A percentile compares a stretch with the other conserved stretches of the same genome.
Evolutionary conservation across 2,329 filamentous ascomycete species (phyloP).

Genomic region (Mariannaea sp.): DNA sequence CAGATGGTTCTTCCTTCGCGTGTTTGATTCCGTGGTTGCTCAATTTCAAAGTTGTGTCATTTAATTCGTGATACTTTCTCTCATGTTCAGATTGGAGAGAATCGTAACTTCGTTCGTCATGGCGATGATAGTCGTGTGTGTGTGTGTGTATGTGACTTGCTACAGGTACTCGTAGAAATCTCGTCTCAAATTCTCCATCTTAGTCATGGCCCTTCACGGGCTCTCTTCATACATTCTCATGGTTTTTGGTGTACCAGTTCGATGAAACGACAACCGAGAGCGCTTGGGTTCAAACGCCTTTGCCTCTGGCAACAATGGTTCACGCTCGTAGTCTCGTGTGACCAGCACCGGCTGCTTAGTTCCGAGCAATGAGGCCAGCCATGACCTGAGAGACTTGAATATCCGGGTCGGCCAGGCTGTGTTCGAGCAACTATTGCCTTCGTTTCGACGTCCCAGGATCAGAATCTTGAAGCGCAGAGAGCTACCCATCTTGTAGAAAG

Average conservation of each 20-base stretch:
- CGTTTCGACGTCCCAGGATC: constrained; percentile 12
- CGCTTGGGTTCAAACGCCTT: constrained; percentile 43
- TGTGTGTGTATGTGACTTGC: too few species aligned
- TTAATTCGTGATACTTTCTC: too few species aligned
- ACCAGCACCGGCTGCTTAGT: neutral
- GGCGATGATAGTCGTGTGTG: too few species aligned
- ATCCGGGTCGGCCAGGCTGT: constrained; percentile 20
- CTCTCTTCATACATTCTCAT: constrained; percentile 45
- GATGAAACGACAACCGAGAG: constrained; percentile 48
- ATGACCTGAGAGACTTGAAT: constrained; percentile 23
- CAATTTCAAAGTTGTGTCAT: too few species aligned
- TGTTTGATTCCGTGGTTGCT: too few species aligned
- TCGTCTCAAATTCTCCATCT: neutral
- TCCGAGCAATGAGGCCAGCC: constrained; percentile 8
- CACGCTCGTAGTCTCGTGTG: constrained; percentile 27
- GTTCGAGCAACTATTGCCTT: neutral
- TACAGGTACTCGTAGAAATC: too few species aligned
- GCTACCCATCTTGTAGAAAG: constrained; percentile 17
- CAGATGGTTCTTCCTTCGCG: too few species aligned
- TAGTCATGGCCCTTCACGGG: too few species aligned
- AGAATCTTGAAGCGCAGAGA: constrained; percentile 25
- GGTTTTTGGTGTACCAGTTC: constrained; percentile 47
- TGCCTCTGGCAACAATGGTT: constrained; percentile 30
- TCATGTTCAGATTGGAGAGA: too few species aligned
- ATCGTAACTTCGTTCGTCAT: neutral